Conservation (phyloP, 2,329 filamentous ascomycete genomes). For the Setomelanomma holmii region DNA sequence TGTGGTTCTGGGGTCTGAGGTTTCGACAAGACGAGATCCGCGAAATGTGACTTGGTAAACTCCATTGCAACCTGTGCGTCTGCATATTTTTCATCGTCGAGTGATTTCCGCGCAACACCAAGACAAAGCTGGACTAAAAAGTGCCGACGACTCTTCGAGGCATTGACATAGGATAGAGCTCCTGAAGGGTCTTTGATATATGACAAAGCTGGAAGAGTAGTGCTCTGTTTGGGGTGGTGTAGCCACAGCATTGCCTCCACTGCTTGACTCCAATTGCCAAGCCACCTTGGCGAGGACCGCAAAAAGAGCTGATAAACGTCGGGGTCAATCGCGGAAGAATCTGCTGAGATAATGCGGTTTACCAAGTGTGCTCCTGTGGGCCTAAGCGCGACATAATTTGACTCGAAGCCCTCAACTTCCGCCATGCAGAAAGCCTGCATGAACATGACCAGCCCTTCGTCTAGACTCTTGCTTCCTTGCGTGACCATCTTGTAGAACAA, state of each 20-base stretch:
- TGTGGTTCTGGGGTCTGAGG: conserved; percentile 5
- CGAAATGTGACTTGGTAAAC: conserved; percentile 39
- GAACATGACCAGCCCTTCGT: conserved; percentile 31
- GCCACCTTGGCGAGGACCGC: conserved; percentile 28
- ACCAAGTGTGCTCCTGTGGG: conserved; percentile 34
- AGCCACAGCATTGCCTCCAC: conserved; percentile 39
- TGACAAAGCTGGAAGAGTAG: conserved; percentile 25
- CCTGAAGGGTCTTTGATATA: conserved; percentile 34
- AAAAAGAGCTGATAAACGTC: conserved; percentile 37
- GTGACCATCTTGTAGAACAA: conserved; percentile 35
- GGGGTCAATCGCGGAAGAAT: conserved; percentile 4
- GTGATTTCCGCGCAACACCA: conserved; percentile 36
- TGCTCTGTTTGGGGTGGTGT: conserved; percentile 34
- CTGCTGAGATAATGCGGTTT: conserved; percentile 27
- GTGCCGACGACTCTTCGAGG: conserved; percentile 16
- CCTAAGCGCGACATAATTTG: conserved; percentile 19
- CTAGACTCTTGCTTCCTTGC: conserved; percentile 16
- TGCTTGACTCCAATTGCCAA: conserved; percentile 25
- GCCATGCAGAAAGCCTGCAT: conserved; percentile 29
- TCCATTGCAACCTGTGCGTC: conserved; percentile 41
- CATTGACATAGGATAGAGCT: conserved; percentile 15
- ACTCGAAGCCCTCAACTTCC: conserved; percentile 14
- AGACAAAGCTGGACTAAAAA: conserved; percentile 42
- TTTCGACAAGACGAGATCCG: conserved; percentile 36
- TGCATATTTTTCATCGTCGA: conserved; percentile 35